Evolutionary conservation across 768 basidiomycete species (phyloP).

Genomic region (Tylopilus felleus): DNA sequence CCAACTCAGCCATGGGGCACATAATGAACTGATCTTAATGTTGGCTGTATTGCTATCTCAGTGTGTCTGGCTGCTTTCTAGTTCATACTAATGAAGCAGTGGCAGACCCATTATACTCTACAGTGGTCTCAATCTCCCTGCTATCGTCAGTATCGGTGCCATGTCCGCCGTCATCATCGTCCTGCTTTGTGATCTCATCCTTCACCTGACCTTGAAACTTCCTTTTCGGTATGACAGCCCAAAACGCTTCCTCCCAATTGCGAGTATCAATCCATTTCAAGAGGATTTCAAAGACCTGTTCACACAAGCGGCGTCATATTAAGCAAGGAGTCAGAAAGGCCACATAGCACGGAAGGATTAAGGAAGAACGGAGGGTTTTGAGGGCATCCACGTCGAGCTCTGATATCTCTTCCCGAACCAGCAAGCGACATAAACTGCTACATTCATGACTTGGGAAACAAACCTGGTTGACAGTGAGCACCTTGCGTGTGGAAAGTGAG

Average conservation of each 20-base stretch:
- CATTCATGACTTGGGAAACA: slow-evolving; percentile 7
- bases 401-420: not conserved
- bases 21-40: not conserved
- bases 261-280: slow-evolving; percentile 82
- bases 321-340: slow-evolving; percentile 2
- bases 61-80: not conserved
- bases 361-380: not conserved
- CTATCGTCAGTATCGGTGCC: not conserved
- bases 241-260: slow-evolving; percentile 84
- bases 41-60: not conserved
- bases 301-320: not conserved
- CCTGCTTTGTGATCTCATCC: not conserved
- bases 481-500: slow-evolving; percentile 84
- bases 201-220: slow-evolving; percentile 59
- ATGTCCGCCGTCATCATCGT: not conserved
- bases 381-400: not conserved
- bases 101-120: not conserved
- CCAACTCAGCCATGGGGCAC: slow-evolving; percentile 53
- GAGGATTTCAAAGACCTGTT: slow-evolving; percentile 82
- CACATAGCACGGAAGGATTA: not conserved
- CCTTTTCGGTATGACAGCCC: slow-evolving; percentile 86
- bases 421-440: not conserved
- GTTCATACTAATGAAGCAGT: not conserved
- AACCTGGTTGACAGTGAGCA: slow-evolving; percentile 94
- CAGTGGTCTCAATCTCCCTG: not conserved